Conservation (phyloP, 768 basidiomycete genomes). For the Kwoniella newhampshirensis region DNA sequence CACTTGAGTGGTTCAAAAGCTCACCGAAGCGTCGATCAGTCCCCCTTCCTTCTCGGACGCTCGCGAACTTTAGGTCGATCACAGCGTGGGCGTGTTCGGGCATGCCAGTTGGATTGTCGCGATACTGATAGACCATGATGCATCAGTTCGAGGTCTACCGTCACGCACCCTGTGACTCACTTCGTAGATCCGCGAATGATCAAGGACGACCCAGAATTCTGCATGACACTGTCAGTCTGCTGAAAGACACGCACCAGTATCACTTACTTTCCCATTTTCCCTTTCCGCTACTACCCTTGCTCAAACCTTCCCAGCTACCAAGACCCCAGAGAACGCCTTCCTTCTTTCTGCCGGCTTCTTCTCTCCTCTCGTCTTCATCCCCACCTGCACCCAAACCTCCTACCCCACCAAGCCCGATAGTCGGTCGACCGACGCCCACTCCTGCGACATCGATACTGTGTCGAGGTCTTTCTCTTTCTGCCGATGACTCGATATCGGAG, state of each 20-base stretch:
- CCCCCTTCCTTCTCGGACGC: slow-evolving; percentile 50
- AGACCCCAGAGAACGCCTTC: slow-evolving; percentile 53
- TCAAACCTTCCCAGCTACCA: slow-evolving; percentile 51
- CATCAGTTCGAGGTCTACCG: too few relatives aligned
- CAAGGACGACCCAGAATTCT: slow-evolving; percentile 53
- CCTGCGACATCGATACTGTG: slow-evolving; percentile 7
- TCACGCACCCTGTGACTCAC: too few relatives aligned
- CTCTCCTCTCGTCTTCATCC: slow-evolving; percentile 42
- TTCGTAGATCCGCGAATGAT: slow-evolving; percentile 51
- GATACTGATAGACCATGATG: slow-evolving; percentile 29
- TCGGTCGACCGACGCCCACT: neutral
- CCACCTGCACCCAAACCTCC: slow-evolving; percentile 32
- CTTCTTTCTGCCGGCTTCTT: slow-evolving; percentile 48
- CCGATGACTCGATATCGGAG: too few relatives aligned
- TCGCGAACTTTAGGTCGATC: slow-evolving; percentile 52
- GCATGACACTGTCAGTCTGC: neutral
- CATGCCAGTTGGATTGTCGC: slow-evolving; percentile 37
- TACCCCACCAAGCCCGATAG: slow-evolving; percentile 19
- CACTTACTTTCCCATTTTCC: slow-evolving; percentile 52
- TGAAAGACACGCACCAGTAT: neutral
- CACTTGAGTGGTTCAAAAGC: slow-evolving; percentile 3
- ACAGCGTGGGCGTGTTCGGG: slow-evolving; percentile 43
- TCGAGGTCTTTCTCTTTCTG: neutral
- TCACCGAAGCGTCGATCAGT: slow-evolving; percentile 51
- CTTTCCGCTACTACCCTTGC: slow-evolving; percentile 33